A percentile compares a stretch with the other conserved stretches of the same genome.
Conservation (phyloP, 1,284 basidiomycete genomes). For the Kwoniella shivajii region DNA sequence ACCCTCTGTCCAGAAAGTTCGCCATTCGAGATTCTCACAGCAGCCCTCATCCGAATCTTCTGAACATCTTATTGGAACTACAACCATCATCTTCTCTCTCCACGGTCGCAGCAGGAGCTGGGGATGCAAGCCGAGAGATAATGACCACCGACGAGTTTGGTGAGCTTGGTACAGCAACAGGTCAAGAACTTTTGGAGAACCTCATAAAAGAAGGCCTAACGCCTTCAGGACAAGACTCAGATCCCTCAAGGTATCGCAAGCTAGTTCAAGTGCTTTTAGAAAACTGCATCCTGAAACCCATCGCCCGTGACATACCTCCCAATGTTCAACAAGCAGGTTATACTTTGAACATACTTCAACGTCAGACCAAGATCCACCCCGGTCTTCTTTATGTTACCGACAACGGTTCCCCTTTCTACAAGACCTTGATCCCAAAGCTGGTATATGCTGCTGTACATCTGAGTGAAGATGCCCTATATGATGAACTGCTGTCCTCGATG, state of each 20-base stretch:
- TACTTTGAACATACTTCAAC: slow-evolving; percentile 38
- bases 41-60: too few relatives aligned
- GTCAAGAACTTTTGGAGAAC: slow-evolving; percentile 37
- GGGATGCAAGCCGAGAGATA: too few relatives aligned
- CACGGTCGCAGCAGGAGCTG: too few relatives aligned
- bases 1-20: too few relatives aligned
- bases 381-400: slow-evolving; percentile 17
- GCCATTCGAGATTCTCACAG: too few relatives aligned
- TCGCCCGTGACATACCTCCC: slow-evolving; percentile 2
- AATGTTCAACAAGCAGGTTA: slow-evolving; percentile 29
- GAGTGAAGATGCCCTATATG: neutral
- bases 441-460: slow-evolving; percentile 29
- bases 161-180: slow-evolving; percentile 7
- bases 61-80: too few relatives aligned
- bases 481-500: slow-evolving; percentile 10
- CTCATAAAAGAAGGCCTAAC: slow-evolving; percentile 42
- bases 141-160: slow-evolving; percentile 9
- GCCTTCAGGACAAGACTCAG: slow-evolving; percentile 23
- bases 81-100: too few relatives aligned
- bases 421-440: slow-evolving; percentile 46
- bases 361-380: slow-evolving; percentile 28
- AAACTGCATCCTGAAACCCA: slow-evolving; percentile 39
- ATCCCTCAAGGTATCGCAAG: slow-evolving; percentile 28
- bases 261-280: slow-evolving; percentile 43
- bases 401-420: slow-evolving; percentile 33